These are phyloP conservation scores for Graphiopsis chlorocephala DNA, from an alignment of 2,329 filamentous ascomycete species.

Conservation along the genomic window DNA sequence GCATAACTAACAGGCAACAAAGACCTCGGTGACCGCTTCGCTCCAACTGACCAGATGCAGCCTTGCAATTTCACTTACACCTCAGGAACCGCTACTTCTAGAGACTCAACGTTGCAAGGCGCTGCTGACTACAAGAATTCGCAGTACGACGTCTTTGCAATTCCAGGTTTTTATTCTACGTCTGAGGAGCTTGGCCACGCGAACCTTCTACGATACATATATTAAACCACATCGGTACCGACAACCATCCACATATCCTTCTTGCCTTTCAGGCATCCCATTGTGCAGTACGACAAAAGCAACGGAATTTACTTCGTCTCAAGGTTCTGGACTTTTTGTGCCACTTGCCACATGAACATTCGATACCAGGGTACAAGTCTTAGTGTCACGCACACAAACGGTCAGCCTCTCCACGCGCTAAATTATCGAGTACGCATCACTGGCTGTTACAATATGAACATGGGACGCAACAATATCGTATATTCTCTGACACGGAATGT, in stretches of 20 bases:
- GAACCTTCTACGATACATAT: neutral
- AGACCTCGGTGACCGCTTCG: neutral
- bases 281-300: neutral
- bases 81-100: neutral
- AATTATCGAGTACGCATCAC: no score
- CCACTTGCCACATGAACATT: neutral
- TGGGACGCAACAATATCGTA: neutral
- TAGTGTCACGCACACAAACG: no score
- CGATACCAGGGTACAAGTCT: neutral
- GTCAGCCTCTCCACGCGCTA: neutral
- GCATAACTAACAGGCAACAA: neutral
- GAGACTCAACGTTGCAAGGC: neutral
- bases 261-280: neutral
- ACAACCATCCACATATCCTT: neutral
- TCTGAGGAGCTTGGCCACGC: neutral
- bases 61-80: fast-evolving
- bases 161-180: neutral
- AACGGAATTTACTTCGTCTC: no score
- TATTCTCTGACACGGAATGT: neutral
- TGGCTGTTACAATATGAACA: neutral
- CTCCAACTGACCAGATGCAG: neutral
- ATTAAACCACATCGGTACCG: neutral
- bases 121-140: neutral
- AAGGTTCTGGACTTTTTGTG: neutral
- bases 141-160: neutral